phyloP scores from a whole-genome alignment of 345 rosid genomes.

The Erodium maritimum region DNA sequence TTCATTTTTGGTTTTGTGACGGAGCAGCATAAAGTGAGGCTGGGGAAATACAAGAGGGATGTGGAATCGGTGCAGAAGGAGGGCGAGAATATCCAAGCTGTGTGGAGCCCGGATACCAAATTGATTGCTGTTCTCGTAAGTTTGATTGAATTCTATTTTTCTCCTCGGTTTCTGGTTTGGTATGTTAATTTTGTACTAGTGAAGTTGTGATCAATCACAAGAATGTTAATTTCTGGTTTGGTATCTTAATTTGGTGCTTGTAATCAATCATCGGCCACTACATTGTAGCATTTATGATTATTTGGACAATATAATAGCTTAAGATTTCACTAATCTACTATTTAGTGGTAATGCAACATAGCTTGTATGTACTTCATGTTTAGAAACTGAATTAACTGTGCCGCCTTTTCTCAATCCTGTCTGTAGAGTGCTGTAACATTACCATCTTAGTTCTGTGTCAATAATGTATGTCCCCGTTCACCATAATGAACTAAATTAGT shows the following conservation, averaged over 20 bases:
- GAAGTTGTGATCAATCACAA: background rate
- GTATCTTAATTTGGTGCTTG: background rate
- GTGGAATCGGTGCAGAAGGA: slow-evolving; percentile 58
- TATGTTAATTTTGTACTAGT: background rate
- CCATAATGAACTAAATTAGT: too few species aligned
- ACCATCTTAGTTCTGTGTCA: background rate
- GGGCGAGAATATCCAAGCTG: slow-evolving; percentile 80
- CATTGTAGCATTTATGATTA: background rate
- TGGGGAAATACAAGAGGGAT: slow-evolving; percentile 80
- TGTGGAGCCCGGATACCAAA: slow-evolving; percentile 86
- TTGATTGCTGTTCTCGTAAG: slow-evolving; percentile 77
- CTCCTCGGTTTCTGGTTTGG: background rate
- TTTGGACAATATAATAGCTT: background rate
- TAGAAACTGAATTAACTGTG: background rate
- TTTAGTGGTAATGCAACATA: too few species aligned
- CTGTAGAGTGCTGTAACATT: background rate
- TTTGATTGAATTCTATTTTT: slow-evolving; percentile 6
- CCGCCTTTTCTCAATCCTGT: background rate
- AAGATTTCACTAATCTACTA: background rate
- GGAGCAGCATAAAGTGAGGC: slow-evolving; percentile 70
- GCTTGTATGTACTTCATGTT: too few species aligned
- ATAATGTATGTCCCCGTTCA: background rate
- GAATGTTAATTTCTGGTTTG: background rate
- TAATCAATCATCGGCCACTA: background rate
- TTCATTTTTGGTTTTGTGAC: background rate